Base-by-base conservation (phyloP, 2,329 filamentous ascomycete species). In the Fusarium nodosum region DNA sequence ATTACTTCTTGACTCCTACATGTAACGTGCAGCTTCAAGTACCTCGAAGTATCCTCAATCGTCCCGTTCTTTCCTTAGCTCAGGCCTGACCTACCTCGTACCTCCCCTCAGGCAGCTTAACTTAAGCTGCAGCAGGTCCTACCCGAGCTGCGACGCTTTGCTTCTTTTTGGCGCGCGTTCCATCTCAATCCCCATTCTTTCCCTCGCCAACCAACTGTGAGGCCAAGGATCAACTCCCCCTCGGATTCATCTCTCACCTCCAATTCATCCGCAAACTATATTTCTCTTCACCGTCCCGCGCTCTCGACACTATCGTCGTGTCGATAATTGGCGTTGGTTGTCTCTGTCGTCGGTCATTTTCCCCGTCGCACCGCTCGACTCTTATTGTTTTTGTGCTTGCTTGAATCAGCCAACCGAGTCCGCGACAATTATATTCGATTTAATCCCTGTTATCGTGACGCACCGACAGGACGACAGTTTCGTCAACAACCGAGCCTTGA, bases 371-470 rank as follows among this genome's bases (percentile, higher is more conserved):
- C 48, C 46, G 31, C 50, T 68, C 26, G 51, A 64, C 50, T 48
- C 41, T 53, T 66, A 44, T 60, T 69, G 55, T 54, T 56, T 42
- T 57, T 52, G 53, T 56, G 36, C 54, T 60, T 64, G 50, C 68
- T 61, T 54, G 60, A 51, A 66, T 44, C 62, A 48, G 31, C 42
- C 69, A 60, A 64, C 60, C 61, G 54, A 71, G 38, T 51, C 31
- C 36, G 51, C 55, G 66, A 72, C 72, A 71, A 64, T 72, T 58
- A 48, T 66, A 74, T 64, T 72, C 69, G 69, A 74, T 56, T 59
- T 53, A 45, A 58, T 45, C 59, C 50, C 60, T 62, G 72, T 59
- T 65, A 57, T 55, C 68, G 71, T 75, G 73, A 75, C 73, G 72
- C 69, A 67, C 68, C 72, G 58, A 62, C 63, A 52, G 44, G 56